Percentiles rank a stretch among this genome's conserved stretches.
Conservation (phyloP, 257 asterid species). For the Petunia secreta region DNA sequence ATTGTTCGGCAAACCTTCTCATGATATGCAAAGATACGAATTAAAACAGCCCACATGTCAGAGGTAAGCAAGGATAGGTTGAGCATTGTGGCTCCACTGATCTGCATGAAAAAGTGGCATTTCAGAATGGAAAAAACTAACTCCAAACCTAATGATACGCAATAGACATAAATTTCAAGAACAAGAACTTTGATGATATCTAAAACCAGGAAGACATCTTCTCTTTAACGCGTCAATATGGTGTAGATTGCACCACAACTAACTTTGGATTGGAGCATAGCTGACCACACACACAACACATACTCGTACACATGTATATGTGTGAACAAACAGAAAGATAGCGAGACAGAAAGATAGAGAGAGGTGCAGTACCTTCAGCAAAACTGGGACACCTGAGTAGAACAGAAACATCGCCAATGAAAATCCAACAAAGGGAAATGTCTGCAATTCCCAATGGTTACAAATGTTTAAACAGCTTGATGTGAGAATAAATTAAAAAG, state of each 20-base stretch:
- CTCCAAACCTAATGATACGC: not conserved
- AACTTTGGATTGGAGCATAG: not conserved
- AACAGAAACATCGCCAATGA: conserved; percentile 85
- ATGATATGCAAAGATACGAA: conserved; percentile 87
- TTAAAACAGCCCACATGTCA: conserved; percentile 96
- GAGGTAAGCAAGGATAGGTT: conserved; percentile 89
- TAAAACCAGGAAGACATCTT: not conserved
- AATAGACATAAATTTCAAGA: not conserved
- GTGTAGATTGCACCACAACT: conserved; percentile 5
- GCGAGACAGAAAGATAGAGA: not conserved
- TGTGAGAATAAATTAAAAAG: conserved; percentile 8
- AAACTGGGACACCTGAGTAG: conserved; percentile 81
- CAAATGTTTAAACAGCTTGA: conserved; percentile 2
- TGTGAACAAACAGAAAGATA: not conserved
- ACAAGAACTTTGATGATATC: not conserved
- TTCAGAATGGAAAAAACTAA: not conserved
- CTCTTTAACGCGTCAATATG: conserved; percentile 7
- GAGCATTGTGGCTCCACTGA: conserved; percentile 86
- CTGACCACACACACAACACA: not conserved
- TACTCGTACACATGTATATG: not conserved
- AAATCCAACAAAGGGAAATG: conserved; percentile 83
- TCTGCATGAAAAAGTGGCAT: conserved; percentile 50
- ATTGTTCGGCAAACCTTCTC: conserved; percentile 61
- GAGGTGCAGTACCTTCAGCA: conserved; percentile 62
- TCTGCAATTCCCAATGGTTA: conserved; percentile 43